Conservation (phyloP, 2,329 filamentous ascomycete species). For the Zymoseptoria passerinii region DNA sequence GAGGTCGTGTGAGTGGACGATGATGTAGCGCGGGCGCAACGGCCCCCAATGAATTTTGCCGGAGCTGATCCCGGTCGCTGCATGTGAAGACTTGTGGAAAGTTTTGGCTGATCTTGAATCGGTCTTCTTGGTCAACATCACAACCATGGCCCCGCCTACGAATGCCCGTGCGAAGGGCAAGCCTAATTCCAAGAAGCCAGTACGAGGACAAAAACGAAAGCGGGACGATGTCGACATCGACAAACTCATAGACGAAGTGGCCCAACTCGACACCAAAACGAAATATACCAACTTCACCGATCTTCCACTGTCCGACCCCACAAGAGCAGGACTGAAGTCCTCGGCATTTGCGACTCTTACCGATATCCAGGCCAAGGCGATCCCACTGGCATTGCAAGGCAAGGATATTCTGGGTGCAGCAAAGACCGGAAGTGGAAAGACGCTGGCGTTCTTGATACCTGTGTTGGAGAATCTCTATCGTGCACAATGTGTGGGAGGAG, state of each 20-base stretch:
- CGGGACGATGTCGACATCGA: constrained; percentile 18
- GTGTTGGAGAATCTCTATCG: constrained; percentile 89
- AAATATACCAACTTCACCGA: constrained; percentile 65
- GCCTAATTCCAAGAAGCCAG: constrained; percentile 50
- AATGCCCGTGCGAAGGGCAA: constrained; percentile 40
- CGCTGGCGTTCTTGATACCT: constrained; percentile 82
- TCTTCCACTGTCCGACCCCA: constrained; percentile 76
- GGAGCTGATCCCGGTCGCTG: constrained; percentile 5
- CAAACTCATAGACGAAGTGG: constrained; percentile 32
- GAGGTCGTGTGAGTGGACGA: background rate
- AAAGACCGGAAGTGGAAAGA: constrained; percentile 94
- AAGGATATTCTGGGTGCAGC: constrained; percentile 86
- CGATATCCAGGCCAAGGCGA: constrained; percentile 83
- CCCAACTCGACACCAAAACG: constrained; percentile 49
- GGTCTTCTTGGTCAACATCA: background rate
- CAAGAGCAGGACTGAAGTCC: constrained; percentile 67
- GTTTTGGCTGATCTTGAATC: background rate
- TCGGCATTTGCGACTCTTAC: constrained; percentile 87
- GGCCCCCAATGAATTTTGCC: constrained; percentile 2
- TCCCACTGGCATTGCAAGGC: constrained; percentile 78
- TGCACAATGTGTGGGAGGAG: constrained; percentile 78
- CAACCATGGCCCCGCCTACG: constrained; percentile 23
- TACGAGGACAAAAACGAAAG: constrained; percentile 24
- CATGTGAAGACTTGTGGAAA: constrained; percentile 2
- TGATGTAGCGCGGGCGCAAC: background rate